Conservation (phyloP, 345 rosid species). For the Pugionium cornutum region DNA sequence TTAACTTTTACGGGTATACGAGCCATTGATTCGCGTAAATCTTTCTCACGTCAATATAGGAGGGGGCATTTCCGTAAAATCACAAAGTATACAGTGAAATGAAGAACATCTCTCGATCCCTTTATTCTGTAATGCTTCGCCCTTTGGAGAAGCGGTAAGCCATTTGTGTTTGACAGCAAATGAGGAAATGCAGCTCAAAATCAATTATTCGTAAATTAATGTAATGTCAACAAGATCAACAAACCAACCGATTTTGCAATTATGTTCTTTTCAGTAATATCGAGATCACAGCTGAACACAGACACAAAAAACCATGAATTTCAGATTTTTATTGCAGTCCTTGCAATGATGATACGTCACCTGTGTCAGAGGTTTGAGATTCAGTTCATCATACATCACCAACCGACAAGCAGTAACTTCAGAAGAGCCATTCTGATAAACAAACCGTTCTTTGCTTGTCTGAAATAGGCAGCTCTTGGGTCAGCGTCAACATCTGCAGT, state of each 20-base stretch:
- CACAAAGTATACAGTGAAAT: constrained; percentile 13
- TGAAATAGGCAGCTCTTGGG: constrained; percentile 93
- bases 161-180: constrained; percentile 27
- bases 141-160: constrained; percentile 15
- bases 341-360: no score
- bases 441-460: constrained; percentile 98
- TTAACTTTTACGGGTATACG: no score
- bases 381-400: constrained; percentile 18
- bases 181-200: not conserved
- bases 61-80: constrained; percentile 25
- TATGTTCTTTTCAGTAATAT: no score
- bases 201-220: constrained; percentile 8
- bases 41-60: not conserved
- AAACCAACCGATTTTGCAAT: constrained; percentile 3
- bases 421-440: constrained; percentile 94
- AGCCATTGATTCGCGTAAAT: no score
- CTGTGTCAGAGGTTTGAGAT: no score
- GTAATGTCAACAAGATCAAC: constrained; percentile 17
- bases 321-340: no score
- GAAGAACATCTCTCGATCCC: not conserved
- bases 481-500: constrained; percentile 77
- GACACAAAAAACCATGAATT: no score
- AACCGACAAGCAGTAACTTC: constrained; percentile 43
- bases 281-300: no score
- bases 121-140: not conserved